These are phyloP conservation scores for Pelargonium australe DNA, from an alignment of 441 rosid genomes.

Conservation along the genomic window DNA sequence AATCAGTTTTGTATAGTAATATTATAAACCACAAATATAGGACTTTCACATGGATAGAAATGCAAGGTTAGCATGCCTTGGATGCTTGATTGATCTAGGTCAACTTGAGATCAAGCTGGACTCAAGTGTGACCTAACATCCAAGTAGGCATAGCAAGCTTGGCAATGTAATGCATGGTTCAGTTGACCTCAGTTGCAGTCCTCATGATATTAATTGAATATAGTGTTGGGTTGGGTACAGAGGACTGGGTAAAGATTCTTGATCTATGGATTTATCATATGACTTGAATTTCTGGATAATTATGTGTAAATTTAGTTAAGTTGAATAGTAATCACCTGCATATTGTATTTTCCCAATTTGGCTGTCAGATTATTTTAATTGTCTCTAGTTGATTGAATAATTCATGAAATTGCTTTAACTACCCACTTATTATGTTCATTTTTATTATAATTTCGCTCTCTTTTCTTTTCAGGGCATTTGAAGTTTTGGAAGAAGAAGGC, in stretches of 20 bases:
- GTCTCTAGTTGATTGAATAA: no score
- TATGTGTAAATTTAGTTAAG: neutral
- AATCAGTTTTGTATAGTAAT: no score
- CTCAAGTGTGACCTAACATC: neutral
- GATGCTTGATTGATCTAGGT: no score
- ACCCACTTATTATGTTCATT: no score
- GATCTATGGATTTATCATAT: no score
- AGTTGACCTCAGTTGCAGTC: neutral
- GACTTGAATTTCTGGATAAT: no score
- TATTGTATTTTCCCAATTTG: neutral
- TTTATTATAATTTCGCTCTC: no score
- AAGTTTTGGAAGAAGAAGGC: slow-evolving; percentile 5
- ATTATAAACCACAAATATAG: no score
- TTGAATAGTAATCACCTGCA: neutral
- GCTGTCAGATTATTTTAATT: neutral
- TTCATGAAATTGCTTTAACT: neutral
- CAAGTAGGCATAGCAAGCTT: neutral
- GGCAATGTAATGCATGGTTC: neutral
- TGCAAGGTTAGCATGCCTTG: neutral
- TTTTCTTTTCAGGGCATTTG: neutral
- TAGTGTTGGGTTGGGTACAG: neutral
- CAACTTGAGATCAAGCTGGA: neutral
- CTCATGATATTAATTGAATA: neutral
- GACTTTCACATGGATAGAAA: no score
- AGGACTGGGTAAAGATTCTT: neutral